These are phyloP conservation scores for Hypoxylon sp. DNA, from an alignment of 2,329 filamentous ascomycete species.

Conservation along the genomic window DNA sequence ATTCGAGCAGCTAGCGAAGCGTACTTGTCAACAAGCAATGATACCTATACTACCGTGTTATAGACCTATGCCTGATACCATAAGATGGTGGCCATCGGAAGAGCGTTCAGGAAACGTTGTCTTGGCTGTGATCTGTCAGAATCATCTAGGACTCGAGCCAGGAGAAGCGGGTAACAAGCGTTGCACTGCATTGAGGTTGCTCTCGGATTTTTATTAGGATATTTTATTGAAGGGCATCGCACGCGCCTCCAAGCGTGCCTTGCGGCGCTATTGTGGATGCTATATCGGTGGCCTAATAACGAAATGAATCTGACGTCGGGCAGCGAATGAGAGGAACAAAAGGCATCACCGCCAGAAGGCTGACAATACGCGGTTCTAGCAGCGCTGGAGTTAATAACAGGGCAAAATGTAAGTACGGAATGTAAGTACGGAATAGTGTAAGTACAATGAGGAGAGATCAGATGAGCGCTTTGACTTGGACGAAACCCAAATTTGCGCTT, in stretches of 20 bases:
- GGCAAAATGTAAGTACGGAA: constrained; percentile 23
- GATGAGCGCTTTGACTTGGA: constrained; percentile 42
- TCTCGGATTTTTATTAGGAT: constrained; percentile 36
- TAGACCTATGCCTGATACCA: too few relatives aligned
- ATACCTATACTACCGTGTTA: too few relatives aligned
- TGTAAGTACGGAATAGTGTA: too few relatives aligned
- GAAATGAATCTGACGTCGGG: constrained; percentile 23
- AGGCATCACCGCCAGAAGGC: constrained; percentile 6
- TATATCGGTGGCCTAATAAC: constrained; percentile 33
- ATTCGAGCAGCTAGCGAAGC: constrained; percentile 5
- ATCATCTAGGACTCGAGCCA: constrained; percentile 11
- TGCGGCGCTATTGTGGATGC: constrained; percentile 30
- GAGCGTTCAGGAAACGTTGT: constrained; percentile 26
- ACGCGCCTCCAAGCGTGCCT: constrained; percentile 29
- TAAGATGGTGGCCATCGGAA: constrained; percentile 21
- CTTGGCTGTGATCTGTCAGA: constrained; percentile 41
- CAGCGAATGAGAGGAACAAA: constrained; percentile 9
- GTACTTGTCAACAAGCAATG: constrained; percentile 1
- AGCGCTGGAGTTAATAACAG: constrained; percentile 22
- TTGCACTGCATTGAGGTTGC: constrained; percentile 37
- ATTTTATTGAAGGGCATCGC: constrained; percentile 40
- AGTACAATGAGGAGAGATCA: constrained; percentile 39
- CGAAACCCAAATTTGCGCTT: constrained; percentile 43
- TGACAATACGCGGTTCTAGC: constrained; percentile 4
- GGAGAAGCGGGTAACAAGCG: constrained; percentile 10